These are phyloP conservation scores for Citrus mangshanensis DNA, from an alignment of 345 rosid species.

Conservation along the genomic window DNA sequence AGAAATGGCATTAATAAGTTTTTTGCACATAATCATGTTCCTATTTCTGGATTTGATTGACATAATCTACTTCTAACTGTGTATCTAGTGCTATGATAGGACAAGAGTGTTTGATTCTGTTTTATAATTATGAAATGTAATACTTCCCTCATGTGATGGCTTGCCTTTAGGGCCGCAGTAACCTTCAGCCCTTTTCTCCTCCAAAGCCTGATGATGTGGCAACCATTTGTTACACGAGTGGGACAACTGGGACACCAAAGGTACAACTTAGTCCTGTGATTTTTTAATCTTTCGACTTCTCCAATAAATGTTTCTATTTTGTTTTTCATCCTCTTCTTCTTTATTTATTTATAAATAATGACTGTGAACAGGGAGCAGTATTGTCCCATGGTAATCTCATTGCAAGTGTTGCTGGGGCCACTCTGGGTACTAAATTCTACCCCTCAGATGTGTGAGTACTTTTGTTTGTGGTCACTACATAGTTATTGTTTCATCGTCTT, in stretches of 20 bases:
- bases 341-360: slow-evolving; percentile 16
- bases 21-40: background rate
- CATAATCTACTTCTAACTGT: background rate
- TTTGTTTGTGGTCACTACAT: background rate
- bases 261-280: slow-evolving; percentile 34
- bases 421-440: slow-evolving; percentile 41
- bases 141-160: slow-evolving; percentile 20
- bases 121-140: background rate
- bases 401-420: slow-evolving; percentile 78
- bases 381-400: slow-evolving; percentile 84
- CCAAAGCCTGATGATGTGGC: slow-evolving; percentile 68
- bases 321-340: slow-evolving; percentile 9
- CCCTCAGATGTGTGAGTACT: slow-evolving; percentile 85
- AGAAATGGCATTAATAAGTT: background rate
- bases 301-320: slow-evolving; percentile 6
- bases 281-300: background rate
- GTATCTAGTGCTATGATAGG: background rate
- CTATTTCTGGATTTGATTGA: background rate
- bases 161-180: slow-evolving; percentile 57
- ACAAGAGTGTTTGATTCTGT: background rate
- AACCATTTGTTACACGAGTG: slow-evolving; percentile 93
- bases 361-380: slow-evolving; percentile 66
- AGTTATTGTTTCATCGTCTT: slow-evolving; percentile 1
- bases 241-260: slow-evolving; percentile 99
- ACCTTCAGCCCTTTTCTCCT: slow-evolving; percentile 53